Conservation (phyloP, 164 flowering plant species). For the Paratinospora sagittata region DNA sequence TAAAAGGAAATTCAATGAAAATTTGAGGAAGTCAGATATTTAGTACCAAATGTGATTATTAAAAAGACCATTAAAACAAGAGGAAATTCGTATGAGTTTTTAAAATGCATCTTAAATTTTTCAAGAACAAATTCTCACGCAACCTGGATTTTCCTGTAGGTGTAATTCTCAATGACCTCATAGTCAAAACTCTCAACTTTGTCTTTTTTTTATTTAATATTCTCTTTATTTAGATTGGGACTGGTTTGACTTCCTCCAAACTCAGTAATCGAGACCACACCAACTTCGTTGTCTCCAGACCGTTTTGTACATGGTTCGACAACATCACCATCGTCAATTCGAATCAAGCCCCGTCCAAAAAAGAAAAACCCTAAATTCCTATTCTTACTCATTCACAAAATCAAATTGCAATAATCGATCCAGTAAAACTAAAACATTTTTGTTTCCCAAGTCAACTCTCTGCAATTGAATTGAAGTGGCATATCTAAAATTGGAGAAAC, state of each 20-base stretch:
- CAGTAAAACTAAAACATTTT: no score
- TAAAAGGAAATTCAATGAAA: neutral
- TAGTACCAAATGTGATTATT: no score
- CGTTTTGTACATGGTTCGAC: slow-evolving; percentile 63
- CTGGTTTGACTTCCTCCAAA: slow-evolving; percentile 51
- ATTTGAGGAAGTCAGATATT: no score
- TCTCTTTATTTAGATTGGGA: slow-evolving; percentile 26
- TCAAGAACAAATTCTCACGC: neutral
- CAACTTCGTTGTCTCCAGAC: slow-evolving; percentile 70
- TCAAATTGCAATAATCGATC: no score
- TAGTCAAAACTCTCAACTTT: slow-evolving; percentile 85
- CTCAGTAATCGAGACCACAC: slow-evolving; percentile 80
- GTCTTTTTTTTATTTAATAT: slow-evolving; percentile 26
- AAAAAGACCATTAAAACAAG: neutral
- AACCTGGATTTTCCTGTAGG: slow-evolving; percentile 91
- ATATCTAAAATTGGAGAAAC: neutral
- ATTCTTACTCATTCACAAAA: no score
- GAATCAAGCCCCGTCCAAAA: no score
- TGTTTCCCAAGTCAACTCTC: neutral
- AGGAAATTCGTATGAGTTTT: no score
- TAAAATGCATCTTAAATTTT: neutral
- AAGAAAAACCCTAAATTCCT: neutral
- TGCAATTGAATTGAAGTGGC: neutral
- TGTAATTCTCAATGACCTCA: slow-evolving; percentile 89
- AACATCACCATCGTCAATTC: slow-evolving; percentile 47